These are phyloP conservation scores for Suillus subluteus DNA, from an alignment of 768 basidiomycete genomes.

Conservation along the genomic window DNA sequence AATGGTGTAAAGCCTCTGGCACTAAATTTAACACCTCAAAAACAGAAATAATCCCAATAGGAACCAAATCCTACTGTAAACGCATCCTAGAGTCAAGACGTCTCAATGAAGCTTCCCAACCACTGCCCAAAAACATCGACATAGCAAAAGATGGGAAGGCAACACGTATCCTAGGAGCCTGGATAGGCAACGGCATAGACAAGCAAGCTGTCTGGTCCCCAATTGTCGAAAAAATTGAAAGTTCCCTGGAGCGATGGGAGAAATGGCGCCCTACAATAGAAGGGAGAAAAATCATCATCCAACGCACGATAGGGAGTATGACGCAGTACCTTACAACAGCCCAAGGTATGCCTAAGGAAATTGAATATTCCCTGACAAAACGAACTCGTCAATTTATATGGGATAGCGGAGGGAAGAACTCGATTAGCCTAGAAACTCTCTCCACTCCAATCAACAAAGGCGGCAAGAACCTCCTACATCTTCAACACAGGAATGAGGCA, in stretches of 20 bases:
- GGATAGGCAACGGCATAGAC: neutral
- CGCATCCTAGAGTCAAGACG: too few species aligned
- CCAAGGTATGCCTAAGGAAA: neutral
- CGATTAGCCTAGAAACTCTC: too few species aligned
- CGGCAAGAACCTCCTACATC: too few species aligned
- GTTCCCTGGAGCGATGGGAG: neutral
- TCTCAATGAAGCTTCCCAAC: too few species aligned
- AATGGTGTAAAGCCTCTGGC: constrained; percentile 37
- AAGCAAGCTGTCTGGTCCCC: neutral
- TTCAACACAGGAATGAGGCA: too few species aligned
- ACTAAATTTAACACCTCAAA: constrained; percentile 48
- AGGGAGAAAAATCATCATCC: neutral
- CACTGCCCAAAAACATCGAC: neutral
- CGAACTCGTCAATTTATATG: too few species aligned
- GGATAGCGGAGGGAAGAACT: too few species aligned
- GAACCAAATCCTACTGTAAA: constrained; percentile 11
- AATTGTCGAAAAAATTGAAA: neutral
- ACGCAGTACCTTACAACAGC: neutral
- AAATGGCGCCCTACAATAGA: neutral
- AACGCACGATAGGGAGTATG: neutral
- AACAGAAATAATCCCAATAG: constrained; percentile 42
- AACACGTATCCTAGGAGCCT: neutral
- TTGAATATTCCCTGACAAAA: too few species aligned
- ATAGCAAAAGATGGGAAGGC: constrained; percentile 13
- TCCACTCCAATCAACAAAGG: too few species aligned